Evolutionary conservation across 1,284 basidiomycete species (phyloP), one percentile per base, ranked within the genome.

Genomic region (Tilletia walkeri): DNA sequence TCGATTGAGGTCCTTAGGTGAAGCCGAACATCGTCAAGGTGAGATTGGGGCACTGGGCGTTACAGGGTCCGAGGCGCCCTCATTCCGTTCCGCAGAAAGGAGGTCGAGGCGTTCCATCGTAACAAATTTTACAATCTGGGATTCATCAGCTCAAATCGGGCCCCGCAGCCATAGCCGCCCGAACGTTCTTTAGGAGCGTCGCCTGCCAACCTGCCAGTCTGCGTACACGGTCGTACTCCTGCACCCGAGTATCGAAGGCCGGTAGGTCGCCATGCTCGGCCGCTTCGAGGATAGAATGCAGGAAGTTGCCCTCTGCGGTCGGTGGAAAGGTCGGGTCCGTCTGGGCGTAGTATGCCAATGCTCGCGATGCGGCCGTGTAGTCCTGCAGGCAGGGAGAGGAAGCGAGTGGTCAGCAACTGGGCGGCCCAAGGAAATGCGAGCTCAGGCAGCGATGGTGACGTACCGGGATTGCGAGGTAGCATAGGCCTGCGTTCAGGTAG

Each of bases 381-480:
- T 83, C 82, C 75, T 79, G 71, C 9, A 45, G 41, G 1, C 14
- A 45, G 14, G 14, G 41, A 45, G 14, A 45, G 14, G 14, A 14
- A 45, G 6, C 14, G 41, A 45, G 41, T 45, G 41, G 24, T 30
- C 24, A 30, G 24, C 24, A 30, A 30, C 1, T 2, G 24, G 24
- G 24, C 24, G 24, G 2, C 24, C 24, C 24, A 30, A 2, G 24
- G 24, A 2, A 30, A 30, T 1, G 24, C 2, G 24, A 30, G 24
- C 39, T 65, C 61, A n/a, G 56, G 38, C 18, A 16, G 56, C 39
- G 24, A 30, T 67, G n/a, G 36, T 12, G 1, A 86, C 89, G 78
- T 85, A 95, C 94, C 72, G 88, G 88, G 87, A 92, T 91, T 20
- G 94, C 95, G 69, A 98, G 87, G 50, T 92, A 92, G 83, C 95